Evolutionary conservation across 1,284 basidiomycete genomes (phyloP).

Genomic region (Lentinula novae-zelandiae): DNA sequence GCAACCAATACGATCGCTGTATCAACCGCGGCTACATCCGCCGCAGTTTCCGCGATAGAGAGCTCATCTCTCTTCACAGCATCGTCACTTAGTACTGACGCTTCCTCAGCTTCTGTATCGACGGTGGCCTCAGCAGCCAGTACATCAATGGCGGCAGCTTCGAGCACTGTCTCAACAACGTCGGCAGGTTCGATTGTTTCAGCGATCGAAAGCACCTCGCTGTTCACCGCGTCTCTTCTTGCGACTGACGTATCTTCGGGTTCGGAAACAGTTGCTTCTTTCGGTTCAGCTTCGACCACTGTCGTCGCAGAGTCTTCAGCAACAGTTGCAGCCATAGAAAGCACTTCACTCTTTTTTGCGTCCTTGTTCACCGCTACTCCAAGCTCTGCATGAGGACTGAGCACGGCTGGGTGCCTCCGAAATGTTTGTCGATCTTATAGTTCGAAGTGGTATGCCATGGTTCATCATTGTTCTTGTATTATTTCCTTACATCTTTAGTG

Average conservation of each 20-base stretch:
- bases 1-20: not conserved
- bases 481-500: too few relatives aligned
- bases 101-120: not conserved
- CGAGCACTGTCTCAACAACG: not conserved
- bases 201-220: not conserved
- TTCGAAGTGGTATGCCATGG: too few relatives aligned
- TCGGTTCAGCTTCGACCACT: not conserved
- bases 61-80: not conserved
- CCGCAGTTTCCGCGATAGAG: not conserved
- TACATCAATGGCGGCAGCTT: not conserved
- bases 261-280: not conserved
- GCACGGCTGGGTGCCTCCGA: too few relatives aligned
- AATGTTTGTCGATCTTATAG: too few relatives aligned
- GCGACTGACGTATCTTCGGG: not conserved
- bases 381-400: too few relatives aligned
- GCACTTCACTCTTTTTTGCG: too few relatives aligned
- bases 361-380: too few relatives aligned
- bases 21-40: not conserved
- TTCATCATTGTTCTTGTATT: too few relatives aligned
- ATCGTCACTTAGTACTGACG: not conserved
- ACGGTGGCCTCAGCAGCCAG: not conserved
- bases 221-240: not conserved
- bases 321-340: too few relatives aligned
- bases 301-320: too few relatives aligned
- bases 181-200: not conserved